Base-by-base conservation (phyloP, 2,329 filamentous ascomycete genomes). In the Neonectria neomacrospora region DNA sequence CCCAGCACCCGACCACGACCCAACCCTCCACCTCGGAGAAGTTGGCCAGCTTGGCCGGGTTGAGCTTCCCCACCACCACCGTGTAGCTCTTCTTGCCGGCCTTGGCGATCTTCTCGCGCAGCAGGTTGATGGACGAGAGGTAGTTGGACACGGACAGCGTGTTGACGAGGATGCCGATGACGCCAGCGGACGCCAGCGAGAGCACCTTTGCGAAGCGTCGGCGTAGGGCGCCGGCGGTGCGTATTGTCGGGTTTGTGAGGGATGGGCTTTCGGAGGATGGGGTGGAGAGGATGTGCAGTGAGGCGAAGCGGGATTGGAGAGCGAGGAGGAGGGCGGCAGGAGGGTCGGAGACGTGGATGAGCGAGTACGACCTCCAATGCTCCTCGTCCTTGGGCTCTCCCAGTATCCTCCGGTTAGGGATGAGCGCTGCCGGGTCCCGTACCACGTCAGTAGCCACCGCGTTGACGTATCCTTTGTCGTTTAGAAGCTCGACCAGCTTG, bases 1-100 rank as follows among this genome's bases (percentile, higher is more conserved):
- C 96, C 96, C 96, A 99, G 79, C 96, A 99, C 2, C 96, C 95
- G 10, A 99, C 92, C 0, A 98, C 94, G 0, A 98, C 94, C 96
- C 96, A 99, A 16, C 94, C 95, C 45, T 94, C 95, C 5, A 99
- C 88, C 78, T 99, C 96, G 61, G 91, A 88, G 80, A 99, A 99
- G 78, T 99, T 99, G 52, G 96, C 96, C 22, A 99, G 85, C 78
- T 99, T 99, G 39, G 94, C 95, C 0, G 94, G 90, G 74, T 98
- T 99, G 26, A 99, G 84, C 77, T 98, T 98, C 63, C 96, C 96
- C 0, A 99, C 96, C 2, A 99, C 96, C 51, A 99, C 93, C 2
- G 95, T 93, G 77, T 99, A 99, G 76, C 88, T 91, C 81, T 98
- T 99, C 82, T 98, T 98, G 11, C 94, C 94, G 0, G 93, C 92